A percentile compares a stretch with the other conserved stretches of the same genome.
These are phyloP conservation scores for Naganishia randhawae DNA, from an alignment of 768 basidiomycete species.

Conservation along the genomic window DNA sequence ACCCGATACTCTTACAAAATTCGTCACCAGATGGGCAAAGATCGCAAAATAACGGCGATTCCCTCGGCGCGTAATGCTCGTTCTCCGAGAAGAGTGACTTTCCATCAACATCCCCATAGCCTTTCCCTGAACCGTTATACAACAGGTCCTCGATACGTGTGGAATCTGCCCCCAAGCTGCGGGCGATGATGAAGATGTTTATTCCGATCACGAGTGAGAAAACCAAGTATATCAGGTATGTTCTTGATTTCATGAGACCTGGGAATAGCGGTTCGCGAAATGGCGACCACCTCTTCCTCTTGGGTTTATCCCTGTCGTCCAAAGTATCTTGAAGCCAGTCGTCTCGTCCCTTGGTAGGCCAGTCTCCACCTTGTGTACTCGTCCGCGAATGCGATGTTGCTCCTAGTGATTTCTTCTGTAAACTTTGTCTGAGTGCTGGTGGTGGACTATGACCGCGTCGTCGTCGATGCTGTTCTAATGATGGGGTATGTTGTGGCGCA, in stretches of 20 bases:
- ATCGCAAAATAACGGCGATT: slow-evolving; percentile 9
- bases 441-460: slow-evolving; percentile 7
- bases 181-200: slow-evolving; percentile 19
- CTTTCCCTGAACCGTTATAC: neutral
- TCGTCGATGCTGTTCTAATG: slow-evolving; percentile 13
- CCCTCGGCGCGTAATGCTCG: neutral
- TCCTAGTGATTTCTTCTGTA: neutral
- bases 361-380: neutral
- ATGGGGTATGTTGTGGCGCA: neutral
- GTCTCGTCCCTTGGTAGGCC: neutral
- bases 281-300: neutral
- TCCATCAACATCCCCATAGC: neutral
- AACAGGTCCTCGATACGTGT: neutral
- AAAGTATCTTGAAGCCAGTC: neutral
- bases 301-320: neutral
- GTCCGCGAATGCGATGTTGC: neutral
- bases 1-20: slow-evolving; percentile 15
- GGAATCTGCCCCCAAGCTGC: neutral
- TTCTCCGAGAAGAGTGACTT: neutral
- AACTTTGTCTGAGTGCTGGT: neutral
- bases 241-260: neutral
- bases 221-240: neutral
- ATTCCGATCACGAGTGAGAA: slow-evolving; percentile 16
- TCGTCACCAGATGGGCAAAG: slow-evolving; percentile 14
- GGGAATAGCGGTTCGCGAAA: neutral